These are phyloP conservation scores for Polygonum maritimum DNA, from an alignment of 148 eudicot genomes.

Conservation along the genomic window DNA sequence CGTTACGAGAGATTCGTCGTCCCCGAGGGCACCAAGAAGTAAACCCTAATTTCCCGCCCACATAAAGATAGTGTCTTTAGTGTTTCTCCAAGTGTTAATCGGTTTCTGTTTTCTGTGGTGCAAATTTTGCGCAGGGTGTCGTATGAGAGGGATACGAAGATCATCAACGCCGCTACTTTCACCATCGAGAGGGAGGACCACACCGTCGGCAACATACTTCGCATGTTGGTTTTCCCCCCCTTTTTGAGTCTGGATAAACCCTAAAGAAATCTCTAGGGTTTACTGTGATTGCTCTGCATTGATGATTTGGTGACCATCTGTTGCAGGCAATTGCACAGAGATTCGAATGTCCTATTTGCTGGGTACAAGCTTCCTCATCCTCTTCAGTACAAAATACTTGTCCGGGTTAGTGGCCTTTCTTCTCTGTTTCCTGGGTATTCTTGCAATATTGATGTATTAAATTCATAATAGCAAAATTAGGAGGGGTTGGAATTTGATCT, in stretches of 20 bases:
- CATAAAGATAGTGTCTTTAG: not conserved
- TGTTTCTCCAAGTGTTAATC: not conserved
- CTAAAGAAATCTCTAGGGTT: not conserved
- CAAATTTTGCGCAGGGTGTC: conserved; percentile 49
- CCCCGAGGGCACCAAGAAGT: conserved; percentile 95
- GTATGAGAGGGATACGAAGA: conserved; percentile 92
- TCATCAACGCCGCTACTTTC: conserved; percentile 91
- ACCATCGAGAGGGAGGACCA: conserved; percentile 94
- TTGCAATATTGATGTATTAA: not conserved
- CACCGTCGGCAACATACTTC: conserved; percentile 90
- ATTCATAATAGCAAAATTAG: too few species aligned
- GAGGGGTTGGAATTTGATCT: not conserved
- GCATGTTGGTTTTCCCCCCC: conserved; percentile 42
- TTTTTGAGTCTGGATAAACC: not conserved
- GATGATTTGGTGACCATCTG: not conserved
- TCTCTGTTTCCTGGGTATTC: not conserved
- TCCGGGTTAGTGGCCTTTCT: conserved; percentile 47
- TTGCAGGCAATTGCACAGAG: conserved; percentile 89
- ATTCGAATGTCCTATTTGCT: conserved; percentile 80
- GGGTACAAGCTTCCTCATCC: conserved; percentile 99
- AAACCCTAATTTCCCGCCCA: conserved; percentile 2
- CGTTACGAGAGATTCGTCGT: conserved; percentile 98
- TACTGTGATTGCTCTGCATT: conserved; percentile 1
- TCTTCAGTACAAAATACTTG: conserved; percentile 90
- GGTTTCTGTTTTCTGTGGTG: not conserved